Evolutionary conservation across 768 basidiomycete species (phyloP), one percentile per base, ranked within the genome.

Genomic region (Boletus pseudopeckii): DNA sequence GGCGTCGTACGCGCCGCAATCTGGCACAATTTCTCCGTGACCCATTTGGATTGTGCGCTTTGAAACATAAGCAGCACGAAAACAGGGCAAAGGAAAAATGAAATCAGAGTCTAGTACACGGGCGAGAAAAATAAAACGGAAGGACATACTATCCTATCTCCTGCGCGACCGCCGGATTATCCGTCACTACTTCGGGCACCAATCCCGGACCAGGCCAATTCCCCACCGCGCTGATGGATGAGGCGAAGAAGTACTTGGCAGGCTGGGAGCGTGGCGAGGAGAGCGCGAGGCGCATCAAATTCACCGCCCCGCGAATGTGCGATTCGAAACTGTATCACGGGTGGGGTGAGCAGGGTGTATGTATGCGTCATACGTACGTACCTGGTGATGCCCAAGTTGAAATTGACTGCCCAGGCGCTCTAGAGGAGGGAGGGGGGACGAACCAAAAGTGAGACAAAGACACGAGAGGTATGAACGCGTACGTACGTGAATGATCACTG

Each of bases 361-460:
- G 28, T 8, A 7, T 22, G 24, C 39, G 20, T 15, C 6, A 1
- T 11, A 8, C 3, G 30, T 34, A 45, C 53, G 5, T 45, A 54
- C 65, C 68, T 67, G 7, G 63, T 59, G 20, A 67, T 65, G 9
- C 67, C 68, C 37, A 81, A 65, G 47, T 72, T 75, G 56, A 83
- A 82, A 63, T 83, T 82, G 51, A 83, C 81, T 1, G 77, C 74
- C 81, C 81, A 82, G 9, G 79, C 80, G 47, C 77, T 81, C 78
- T 79, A 47, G 32, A 45, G 30, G 3, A 4, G 17, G 26, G 42
- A 14, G 28, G 26, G 28, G 26, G 3, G 15, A 24, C 18, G 14
- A 30, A 17, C 13, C n/a, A 4, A 26, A 33, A 18, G 14, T 37
- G 22, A 30, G 32, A 7, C 17, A 9, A 48, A n/a, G 39, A 39